Conservation (phyloP, 306 rosid species). For the Oemleria cerasiformis region DNA sequence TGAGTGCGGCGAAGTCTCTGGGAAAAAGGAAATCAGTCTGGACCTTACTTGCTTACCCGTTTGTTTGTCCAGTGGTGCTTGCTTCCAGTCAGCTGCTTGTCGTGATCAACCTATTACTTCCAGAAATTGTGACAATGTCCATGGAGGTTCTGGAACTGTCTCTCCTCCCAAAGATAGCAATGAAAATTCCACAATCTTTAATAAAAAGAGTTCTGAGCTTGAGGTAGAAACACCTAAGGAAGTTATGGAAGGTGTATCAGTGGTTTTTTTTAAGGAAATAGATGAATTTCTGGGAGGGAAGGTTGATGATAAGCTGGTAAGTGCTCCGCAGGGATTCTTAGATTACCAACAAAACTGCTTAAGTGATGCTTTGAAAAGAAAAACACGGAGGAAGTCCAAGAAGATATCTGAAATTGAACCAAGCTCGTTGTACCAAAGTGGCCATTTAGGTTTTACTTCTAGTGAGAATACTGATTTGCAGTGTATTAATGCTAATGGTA, state of each 20-base stretch:
- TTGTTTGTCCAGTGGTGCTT: conserved; percentile 31
- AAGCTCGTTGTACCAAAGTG: conserved; percentile 41
- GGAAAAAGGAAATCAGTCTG: conserved; percentile 20
- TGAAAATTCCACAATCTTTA: conserved; percentile 34
- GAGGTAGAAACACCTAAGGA: conserved; percentile 31
- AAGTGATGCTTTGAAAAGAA: conserved; percentile 51
- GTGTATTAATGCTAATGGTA: conserved; percentile 33
- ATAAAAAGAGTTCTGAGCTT: conserved; percentile 33
- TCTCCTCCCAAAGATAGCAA: conserved; percentile 34
- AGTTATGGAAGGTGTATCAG: conserved; percentile 28
- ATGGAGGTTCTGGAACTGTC: conserved; percentile 34
- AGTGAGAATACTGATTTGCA: conserved; percentile 38
- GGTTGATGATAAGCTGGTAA: conserved; percentile 21
- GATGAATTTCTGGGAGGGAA: conserved; percentile 29
- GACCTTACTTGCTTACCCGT: conserved; percentile 35
- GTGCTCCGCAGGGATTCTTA: conserved; percentile 28
- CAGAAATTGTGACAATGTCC: conserved; percentile 32
- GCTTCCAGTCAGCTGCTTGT: conserved; percentile 33
- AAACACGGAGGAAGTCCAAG: conserved; percentile 69
- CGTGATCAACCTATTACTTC: conserved; percentile 34
- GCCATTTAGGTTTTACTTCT: conserved; percentile 34
- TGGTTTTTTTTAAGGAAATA: conserved; percentile 32
- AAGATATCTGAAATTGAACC: conserved; percentile 75
- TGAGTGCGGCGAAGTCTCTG: conserved; percentile 19
- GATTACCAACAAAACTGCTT: conserved; percentile 23